These are phyloP conservation scores for Mesembryanthemum crystallinum DNA, from an alignment of 148 eudicot species.

Conservation along the genomic window DNA sequence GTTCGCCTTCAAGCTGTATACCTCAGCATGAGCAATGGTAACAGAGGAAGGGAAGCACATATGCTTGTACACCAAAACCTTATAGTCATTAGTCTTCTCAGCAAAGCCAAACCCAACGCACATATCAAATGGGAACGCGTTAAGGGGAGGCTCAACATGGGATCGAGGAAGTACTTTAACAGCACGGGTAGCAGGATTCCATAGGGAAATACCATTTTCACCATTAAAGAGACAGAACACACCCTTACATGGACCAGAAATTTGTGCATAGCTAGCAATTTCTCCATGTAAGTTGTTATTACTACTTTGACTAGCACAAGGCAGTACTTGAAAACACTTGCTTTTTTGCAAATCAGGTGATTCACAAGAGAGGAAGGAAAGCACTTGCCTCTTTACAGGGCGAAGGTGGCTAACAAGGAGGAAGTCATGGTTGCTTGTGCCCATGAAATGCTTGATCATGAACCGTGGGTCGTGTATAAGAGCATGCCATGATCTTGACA, in stretches of 20 bases:
- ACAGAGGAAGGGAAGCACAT: slow-evolving; percentile 28
- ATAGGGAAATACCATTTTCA: slow-evolving; percentile 23
- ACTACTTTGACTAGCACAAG: neutral
- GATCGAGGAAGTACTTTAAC: slow-evolving; percentile 20
- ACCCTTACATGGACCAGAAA: slow-evolving; percentile 33
- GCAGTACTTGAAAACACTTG: slow-evolving; percentile 17
- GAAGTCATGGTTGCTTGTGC: slow-evolving; percentile 17
- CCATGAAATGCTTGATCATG: slow-evolving; percentile 19
- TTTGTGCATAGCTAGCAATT: slow-evolving; percentile 16
- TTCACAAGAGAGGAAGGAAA: slow-evolving; percentile 19
- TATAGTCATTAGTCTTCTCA: slow-evolving; percentile 18
- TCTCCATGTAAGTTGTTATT: neutral
- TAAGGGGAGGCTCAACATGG: slow-evolving; percentile 15
- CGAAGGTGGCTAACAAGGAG: slow-evolving; percentile 31
- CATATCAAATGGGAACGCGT: slow-evolving; percentile 18
- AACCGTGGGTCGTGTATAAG: slow-evolving; percentile 21
- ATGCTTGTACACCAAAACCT: slow-evolving; percentile 31
- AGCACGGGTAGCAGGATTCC: slow-evolving; percentile 30
- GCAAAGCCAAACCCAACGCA: slow-evolving; percentile 35
- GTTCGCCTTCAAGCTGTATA: slow-evolving; percentile 19
- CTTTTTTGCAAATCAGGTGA: neutral
- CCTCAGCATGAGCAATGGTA: slow-evolving; percentile 32
- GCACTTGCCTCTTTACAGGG: slow-evolving; percentile 19
- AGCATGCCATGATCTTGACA: slow-evolving; percentile 29
- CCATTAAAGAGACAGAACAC: slow-evolving; percentile 33